Percentiles rank a stretch among this genome's conserved stretches.
Conservation (phyloP, 2,329 filamentous ascomycete genomes). For the Incumbomyces lentus region DNA sequence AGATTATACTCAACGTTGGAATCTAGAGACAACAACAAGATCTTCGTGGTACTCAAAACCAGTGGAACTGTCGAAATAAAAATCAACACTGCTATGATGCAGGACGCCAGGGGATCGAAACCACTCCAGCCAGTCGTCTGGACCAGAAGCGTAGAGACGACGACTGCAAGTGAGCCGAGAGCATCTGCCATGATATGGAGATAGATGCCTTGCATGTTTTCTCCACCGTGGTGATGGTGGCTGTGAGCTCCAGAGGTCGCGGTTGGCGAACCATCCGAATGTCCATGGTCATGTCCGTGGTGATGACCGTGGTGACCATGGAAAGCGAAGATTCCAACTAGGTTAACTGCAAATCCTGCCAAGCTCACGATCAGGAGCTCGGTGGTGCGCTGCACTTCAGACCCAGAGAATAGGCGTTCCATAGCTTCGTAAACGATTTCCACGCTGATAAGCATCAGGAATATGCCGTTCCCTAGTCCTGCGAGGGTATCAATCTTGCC, state of each 20-base stretch:
- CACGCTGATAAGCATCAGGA: constrained; percentile 89
- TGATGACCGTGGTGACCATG: constrained; percentile 54
- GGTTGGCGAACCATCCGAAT: constrained; percentile 15
- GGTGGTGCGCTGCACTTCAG: constrained; percentile 69
- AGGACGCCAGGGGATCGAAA: constrained; percentile 90
- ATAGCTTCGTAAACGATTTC: constrained; percentile 94
- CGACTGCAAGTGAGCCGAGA: constrained; percentile 86
- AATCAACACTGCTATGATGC: constrained; percentile 85
- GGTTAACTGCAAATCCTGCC: constrained; percentile 76
- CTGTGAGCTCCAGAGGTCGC: constrained; percentile 26
- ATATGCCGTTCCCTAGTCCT: constrained; percentile 91
- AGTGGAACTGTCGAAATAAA: constrained; percentile 85
- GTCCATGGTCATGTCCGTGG: constrained; percentile 28
- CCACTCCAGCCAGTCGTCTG: constrained; percentile 82
- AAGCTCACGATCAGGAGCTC: constrained; percentile 85
- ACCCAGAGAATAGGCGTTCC: constrained; percentile 74
- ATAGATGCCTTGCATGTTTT: constrained; percentile 98
- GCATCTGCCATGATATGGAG: constrained; percentile 92
- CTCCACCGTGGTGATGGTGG: constrained; percentile 68
- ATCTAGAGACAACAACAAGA: constrained; percentile 73
- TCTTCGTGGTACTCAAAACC: constrained; percentile 71
- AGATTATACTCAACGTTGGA: constrained; percentile 78
- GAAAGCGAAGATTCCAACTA: constrained; percentile 84
- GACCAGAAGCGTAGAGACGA: constrained; percentile 79
- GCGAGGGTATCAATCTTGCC: constrained; percentile 95